A percentile compares a stretch with the other conserved stretches of the same genome.
These are phyloP conservation scores for Delonix regia DNA, from an alignment of 306 rosid species.

Conservation along the genomic window DNA sequence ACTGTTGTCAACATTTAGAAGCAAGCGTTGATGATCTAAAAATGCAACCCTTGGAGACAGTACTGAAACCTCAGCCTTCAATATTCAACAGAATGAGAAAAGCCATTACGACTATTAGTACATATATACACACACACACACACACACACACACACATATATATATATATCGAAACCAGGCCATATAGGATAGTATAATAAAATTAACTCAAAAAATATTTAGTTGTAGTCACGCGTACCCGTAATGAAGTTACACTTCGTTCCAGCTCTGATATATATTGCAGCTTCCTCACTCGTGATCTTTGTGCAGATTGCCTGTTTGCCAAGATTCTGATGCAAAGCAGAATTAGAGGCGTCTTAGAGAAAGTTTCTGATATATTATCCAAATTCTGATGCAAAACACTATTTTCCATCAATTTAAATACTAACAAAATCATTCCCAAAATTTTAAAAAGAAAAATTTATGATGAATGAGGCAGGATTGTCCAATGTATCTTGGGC, in stretches of 20 bases:
- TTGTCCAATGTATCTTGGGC: too few relatives aligned
- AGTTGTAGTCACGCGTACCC: slow-evolving; percentile 44
- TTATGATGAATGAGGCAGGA: not conserved
- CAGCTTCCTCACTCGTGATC: slow-evolving; percentile 95
- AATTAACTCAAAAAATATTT: not conserved
- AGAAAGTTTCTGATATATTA: not conserved
- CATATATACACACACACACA: too few relatives aligned
- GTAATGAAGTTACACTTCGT: slow-evolving; percentile 86
- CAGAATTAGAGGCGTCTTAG: not conserved
- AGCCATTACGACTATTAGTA: not conserved
- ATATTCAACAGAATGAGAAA: slow-evolving; percentile 5
- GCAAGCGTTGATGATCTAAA: slow-evolving; percentile 90
- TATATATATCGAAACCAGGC: not conserved
- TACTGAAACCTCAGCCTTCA: slow-evolving; percentile 91
- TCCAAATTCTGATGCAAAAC: not conserved
- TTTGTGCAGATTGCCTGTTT: slow-evolving; percentile 95
- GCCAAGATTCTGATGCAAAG: slow-evolving; percentile 77
- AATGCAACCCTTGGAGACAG: slow-evolving; percentile 91
- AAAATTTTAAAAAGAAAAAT: too few relatives aligned
- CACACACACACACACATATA: too few relatives aligned
- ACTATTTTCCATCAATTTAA: not conserved
- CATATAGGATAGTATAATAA: not conserved
- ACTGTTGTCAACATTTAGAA: slow-evolving; percentile 91
- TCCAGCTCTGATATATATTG: slow-evolving; percentile 96
- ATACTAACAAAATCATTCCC: not conserved